Percentiles rank a stretch among this genome's conserved stretches.
Evolutionary conservation across 257 asterid species (phyloP).

Genomic region (Verbascum thapsus): DNA sequence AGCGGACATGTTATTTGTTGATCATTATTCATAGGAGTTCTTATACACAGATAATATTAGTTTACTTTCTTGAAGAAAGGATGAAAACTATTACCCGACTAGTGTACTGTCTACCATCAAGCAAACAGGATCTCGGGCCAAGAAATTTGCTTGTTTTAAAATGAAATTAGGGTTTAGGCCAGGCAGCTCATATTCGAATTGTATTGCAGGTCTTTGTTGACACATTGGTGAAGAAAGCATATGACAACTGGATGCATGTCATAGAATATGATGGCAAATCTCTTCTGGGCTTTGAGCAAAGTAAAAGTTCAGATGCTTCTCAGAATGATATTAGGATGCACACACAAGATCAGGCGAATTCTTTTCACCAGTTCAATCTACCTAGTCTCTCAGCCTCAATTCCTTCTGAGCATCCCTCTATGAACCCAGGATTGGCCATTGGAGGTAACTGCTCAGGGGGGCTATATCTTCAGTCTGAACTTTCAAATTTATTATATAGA

Average conservation of each 20-base stretch:
- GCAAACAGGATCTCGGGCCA: not conserved
- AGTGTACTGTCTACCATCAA: not conserved
- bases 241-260: slow-evolving; percentile 88
- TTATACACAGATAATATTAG: slow-evolving; percentile 3
- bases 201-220: slow-evolving; percentile 72
- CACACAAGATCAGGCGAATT: slow-evolving; percentile 49
- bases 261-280: slow-evolving; percentile 90
- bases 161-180: not conserved
- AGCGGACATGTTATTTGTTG: slow-evolving; percentile 9
- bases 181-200: slow-evolving; percentile 23
- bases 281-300: slow-evolving; percentile 60
- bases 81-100: not conserved
- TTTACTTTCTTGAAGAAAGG: slow-evolving; percentile 15
- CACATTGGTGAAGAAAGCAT: slow-evolving; percentile 84
- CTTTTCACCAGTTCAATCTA: slow-evolving; percentile 56
- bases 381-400: slow-evolving; percentile 61
- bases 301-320: slow-evolving; percentile 43
- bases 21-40: not conserved
- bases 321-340: slow-evolving; percentile 43
- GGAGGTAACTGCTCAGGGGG: slow-evolving; percentile 58
- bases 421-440: slow-evolving; percentile 49
- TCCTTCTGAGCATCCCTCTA: slow-evolving; percentile 56
- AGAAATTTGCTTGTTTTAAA: not conserved
- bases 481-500: not conserved
- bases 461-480: slow-evolving; percentile 10